Percentiles rank a stretch among this genome's conserved stretches.
Conservation (phyloP, 768 basidiomycete species). For the Pleurotus salmoneostramineus region DNA sequence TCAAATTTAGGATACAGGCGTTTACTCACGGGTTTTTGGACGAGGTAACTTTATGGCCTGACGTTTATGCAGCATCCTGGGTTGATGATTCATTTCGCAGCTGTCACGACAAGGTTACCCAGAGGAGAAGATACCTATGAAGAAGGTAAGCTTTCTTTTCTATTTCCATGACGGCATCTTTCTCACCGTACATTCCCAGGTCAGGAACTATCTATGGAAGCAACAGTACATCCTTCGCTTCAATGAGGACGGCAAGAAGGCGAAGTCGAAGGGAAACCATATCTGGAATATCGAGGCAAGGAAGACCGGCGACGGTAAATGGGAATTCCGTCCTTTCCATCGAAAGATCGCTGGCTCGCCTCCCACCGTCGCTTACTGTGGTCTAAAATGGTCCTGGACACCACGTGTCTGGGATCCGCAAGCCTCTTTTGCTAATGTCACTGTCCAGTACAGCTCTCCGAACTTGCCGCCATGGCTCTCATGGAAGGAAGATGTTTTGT, state of each 20-base stretch:
- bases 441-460: constrained; percentile 79
- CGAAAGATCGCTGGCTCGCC: constrained; percentile 85
- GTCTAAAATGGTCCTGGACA: constrained; percentile 83
- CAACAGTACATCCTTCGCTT: constrained; percentile 93
- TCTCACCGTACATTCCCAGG: constrained; percentile 33
- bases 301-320: constrained; percentile 68
- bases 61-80: background rate
- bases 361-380: constrained; percentile 76
- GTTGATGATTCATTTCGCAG: constrained; percentile 30
- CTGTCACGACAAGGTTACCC: constrained; percentile 82
- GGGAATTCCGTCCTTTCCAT: constrained; percentile 87
- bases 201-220: constrained; percentile 94
- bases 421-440: constrained; percentile 60
- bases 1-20: constrained; percentile 98
- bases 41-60: constrained; percentile 49
- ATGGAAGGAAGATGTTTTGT: constrained; percentile 83
- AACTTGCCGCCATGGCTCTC: constrained; percentile 80
- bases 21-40: constrained; percentile 96
- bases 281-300: constrained; percentile 99
- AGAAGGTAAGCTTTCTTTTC: constrained; percentile 60
- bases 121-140: constrained; percentile 94
- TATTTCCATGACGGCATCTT: constrained; percentile 10
- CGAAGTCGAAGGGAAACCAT: constrained; percentile 98
- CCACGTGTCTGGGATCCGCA: constrained; percentile 98
- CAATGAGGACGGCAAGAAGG: constrained; percentile 99